phyloP scores from a whole-genome alignment of 805 yeast species.

The Saccharomycopsis javanensis region DNA sequence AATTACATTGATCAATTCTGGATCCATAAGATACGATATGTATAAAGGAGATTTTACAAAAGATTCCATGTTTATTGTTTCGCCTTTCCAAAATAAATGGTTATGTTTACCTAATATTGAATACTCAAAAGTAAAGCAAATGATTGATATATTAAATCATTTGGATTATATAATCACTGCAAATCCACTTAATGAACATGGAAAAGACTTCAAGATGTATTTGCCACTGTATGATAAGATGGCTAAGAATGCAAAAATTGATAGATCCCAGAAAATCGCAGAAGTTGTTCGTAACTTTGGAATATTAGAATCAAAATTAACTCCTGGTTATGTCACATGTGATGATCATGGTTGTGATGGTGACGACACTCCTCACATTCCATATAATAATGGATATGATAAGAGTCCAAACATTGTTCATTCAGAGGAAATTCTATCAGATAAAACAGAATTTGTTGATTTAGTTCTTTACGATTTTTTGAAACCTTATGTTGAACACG shows the following conservation, averaged over 20 bases:
- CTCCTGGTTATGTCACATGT: conserved; percentile 68
- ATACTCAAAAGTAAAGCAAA: conserved; percentile 40
- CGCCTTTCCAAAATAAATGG: conserved; percentile 84
- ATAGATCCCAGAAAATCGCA: conserved; percentile 4
- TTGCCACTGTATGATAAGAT: conserved; percentile 11
- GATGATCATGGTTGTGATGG: conserved; percentile 86
- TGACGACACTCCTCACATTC: conserved; percentile 68
- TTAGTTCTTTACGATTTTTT: conserved; percentile 76
- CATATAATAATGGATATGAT: conserved; percentile 36
- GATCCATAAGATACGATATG: conserved; percentile 79
- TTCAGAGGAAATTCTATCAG: conserved; percentile 28
- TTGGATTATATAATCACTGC: conserved; percentile 35
- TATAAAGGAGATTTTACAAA: conserved; percentile 75
- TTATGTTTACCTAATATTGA: conserved; percentile 51
- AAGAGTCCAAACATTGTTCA: conserved; percentile 75
- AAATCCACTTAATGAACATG: conserved; percentile 1
- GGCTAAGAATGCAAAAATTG: conserved; percentile 18
- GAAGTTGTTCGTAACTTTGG: not conserved
- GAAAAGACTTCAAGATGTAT: not conserved
- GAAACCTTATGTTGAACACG: conserved; percentile 39
- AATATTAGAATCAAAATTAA: conserved; percentile 21
- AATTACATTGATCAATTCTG: conserved; percentile 68
- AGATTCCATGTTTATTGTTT: conserved; percentile 71
- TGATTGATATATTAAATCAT: conserved; percentile 49
- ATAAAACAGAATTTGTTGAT: conserved; percentile 37